phyloP scores from a whole-genome alignment of 495 filamentous ascomycete genomes.

The Gamarada debralockiae region DNA sequence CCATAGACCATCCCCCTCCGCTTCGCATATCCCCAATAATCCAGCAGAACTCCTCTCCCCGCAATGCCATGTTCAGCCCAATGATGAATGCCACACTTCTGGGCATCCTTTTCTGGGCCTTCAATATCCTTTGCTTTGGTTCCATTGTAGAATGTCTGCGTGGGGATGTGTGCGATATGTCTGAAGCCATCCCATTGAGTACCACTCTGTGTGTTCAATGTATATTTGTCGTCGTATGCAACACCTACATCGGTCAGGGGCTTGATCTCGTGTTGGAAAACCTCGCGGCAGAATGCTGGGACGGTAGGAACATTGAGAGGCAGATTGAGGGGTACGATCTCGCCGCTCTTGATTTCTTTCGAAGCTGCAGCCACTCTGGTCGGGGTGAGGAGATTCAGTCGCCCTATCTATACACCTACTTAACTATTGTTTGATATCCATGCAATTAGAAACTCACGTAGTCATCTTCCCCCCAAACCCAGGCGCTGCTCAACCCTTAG shows the following conservation, averaged over 20 bases:
- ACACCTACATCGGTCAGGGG: conserved; percentile 35
- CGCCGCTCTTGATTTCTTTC: conserved; percentile 47
- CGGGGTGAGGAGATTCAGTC: conserved; percentile 55
- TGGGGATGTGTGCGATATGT: conserved; percentile 44
- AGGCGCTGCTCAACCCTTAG: conserved; percentile 29
- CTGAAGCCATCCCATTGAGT: conserved; percentile 72
- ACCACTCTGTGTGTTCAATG: conserved; percentile 63
- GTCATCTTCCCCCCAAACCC: conserved; percentile 61
- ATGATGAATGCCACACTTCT: conserved; percentile 48
- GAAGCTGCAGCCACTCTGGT: conserved; percentile 45
- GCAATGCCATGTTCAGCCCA: conserved; percentile 21
- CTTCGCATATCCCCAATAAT: conserved; percentile 38
- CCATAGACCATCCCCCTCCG: conserved; percentile 41
- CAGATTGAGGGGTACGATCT: conserved; percentile 43
- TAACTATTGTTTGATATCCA: background rate
- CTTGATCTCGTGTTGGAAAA: conserved; percentile 41
- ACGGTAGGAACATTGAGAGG: conserved; percentile 46
- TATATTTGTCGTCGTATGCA: conserved; percentile 61
- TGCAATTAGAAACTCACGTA: background rate
- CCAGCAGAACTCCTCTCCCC: conserved; percentile 44
- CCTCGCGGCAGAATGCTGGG: conserved; percentile 33
- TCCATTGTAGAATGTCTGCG: conserved; percentile 46
- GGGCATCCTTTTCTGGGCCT: conserved; percentile 39
- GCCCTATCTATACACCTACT: conserved; percentile 33
- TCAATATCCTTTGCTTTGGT: conserved; percentile 39